Base-by-base conservation (phyloP, 2,329 filamentous ascomycete species). In the Cladosporium sp. region DNA sequence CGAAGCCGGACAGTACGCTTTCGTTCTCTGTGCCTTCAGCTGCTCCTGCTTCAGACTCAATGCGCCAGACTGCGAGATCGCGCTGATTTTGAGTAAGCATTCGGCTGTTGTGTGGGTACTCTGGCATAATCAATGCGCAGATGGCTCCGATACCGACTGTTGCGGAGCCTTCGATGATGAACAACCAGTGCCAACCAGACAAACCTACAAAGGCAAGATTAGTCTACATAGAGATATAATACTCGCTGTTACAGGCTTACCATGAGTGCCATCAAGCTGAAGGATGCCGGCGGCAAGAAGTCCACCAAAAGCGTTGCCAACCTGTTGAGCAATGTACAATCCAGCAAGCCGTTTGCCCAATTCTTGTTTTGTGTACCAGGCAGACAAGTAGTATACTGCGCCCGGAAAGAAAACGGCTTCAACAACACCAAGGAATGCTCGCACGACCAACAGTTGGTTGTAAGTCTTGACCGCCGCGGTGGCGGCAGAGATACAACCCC, bases 161-260 rank as follows among this genome's bases (percentile, higher is more conserved):
- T 1, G 87, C 86, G 3, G 85, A 74, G 14, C 87, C 87, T 75
- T 90, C 87, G 46, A 68, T 69, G 85, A 80, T 70, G 65, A 65
- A 60, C 26, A 64, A 23, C 81, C 73, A 93, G 61, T 91, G 82
- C 91, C 91, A 95, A 10, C 89, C 91, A 1, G 77, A 72, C 72
- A 93, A 94, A 28, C 87, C 87, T 14, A 14, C 8, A 33, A 59
- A 16, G 77, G n/a, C 21, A 26, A 26, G 4, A 49, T 26, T 18
- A 46, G 35, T 29, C 35, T n/a, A n/a, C 1, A 8, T 44, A n/a
- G n/a, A 18, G 7, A 44, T 49, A n/a, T 3, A 29, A 16, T 28
- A 49, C n/a, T n/a, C 16, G 14, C 31, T 16, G 16, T 10, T 16
- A 1, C 8, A 14, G 81, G 77, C 4, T 88, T 77, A 1, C 88